Evolutionary conservation across 208 protist species (phyloP), one percentile per base, ranked within the genome.

Genomic region (Trypanosoma mega): DNA sequence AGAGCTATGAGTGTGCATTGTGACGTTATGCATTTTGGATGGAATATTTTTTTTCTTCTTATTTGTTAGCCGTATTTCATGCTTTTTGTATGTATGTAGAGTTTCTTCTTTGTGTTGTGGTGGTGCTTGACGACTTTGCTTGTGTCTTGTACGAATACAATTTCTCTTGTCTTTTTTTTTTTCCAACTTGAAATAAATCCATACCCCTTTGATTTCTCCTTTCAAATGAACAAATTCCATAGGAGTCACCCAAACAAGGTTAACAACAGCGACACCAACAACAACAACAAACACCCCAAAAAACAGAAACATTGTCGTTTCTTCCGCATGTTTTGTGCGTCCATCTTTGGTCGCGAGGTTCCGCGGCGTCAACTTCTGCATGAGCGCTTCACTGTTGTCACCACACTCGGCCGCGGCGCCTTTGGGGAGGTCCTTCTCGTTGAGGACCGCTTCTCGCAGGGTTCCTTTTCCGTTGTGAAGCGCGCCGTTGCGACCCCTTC

Each of bases 351-450:
- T 39, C 12, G 34, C 24, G 26, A n/a, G 1, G 6, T 70, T 3
- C 64, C 53, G n/a, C 55, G 37, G 0, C 54, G 59, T 21, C 65
- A 30, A 37, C 59, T 72, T 16, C 12, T 72, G 54, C 49, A 52
- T 46, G 27, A 16, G 31, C 45, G 49, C 1, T 65, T 63, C 23
- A 20, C 0, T n/a, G 52, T 72, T 34, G 24, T 72, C 1, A 53
- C 21, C 26, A 41, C 26, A 20, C 36, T 72, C 6, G 65, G 67
- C 7, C 27, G 53, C 18, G 58, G 67, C 16, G 46, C 45, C 8
- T 73, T 66, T 45, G 58, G 67, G 6, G 67, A 73, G 1, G 56
- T 62, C 2, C 5, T 73, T 44, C 58, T 73, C 29, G 67, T 73
- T 14, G 47, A 56, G 45, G 58, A 73, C 37, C 45, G 29, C 12